Evolutionary conservation across 2,329 filamentous ascomycete genomes (phyloP).

Genomic region (Pyrenochaeta sp.): DNA sequence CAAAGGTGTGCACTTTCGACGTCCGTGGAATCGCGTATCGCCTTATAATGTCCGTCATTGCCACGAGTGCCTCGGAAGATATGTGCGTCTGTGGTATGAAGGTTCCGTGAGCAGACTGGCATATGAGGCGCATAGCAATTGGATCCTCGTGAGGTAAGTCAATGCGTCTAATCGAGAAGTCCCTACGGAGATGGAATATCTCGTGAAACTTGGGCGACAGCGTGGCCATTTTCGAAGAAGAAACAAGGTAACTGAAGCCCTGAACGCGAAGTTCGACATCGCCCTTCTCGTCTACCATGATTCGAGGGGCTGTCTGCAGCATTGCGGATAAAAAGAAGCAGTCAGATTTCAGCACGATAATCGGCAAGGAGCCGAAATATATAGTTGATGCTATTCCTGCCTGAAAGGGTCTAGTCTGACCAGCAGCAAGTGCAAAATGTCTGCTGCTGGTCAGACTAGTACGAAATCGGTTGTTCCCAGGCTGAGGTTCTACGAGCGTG

Average conservation of each 20-base stretch:
- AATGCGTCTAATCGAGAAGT: background rate
- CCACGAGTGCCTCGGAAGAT: slow-evolving; percentile 11
- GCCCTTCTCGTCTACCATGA: slow-evolving; percentile 4
- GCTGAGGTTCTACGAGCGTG: no score
- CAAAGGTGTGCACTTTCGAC: slow-evolving; percentile 4
- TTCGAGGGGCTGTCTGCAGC: no score
- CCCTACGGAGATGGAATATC: slow-evolving; percentile 6
- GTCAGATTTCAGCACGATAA: no score
- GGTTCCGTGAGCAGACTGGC: slow-evolving; percentile 13
- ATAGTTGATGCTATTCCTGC: no score
- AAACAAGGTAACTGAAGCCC: slow-evolving; percentile 6
- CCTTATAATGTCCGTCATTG: slow-evolving; percentile 8
- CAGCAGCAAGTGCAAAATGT: background rate
- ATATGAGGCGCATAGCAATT: slow-evolving; percentile 9
- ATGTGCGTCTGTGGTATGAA: slow-evolving; percentile 14
- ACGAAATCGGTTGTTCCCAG: background rate
- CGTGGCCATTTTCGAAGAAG: slow-evolving; percentile 7
- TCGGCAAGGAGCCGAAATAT: no score
- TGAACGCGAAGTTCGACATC: slow-evolving; percentile 6
- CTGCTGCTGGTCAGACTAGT: background rate
- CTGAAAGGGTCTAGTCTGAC: background rate
- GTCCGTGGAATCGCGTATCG: slow-evolving; percentile 10
- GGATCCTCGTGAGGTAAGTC: slow-evolving; percentile 11
- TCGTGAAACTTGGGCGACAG: slow-evolving; percentile 11
- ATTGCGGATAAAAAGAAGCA: no score